phyloP scores from a whole-genome alignment of 805 yeast species.

The Candida loeiensis region DNA sequence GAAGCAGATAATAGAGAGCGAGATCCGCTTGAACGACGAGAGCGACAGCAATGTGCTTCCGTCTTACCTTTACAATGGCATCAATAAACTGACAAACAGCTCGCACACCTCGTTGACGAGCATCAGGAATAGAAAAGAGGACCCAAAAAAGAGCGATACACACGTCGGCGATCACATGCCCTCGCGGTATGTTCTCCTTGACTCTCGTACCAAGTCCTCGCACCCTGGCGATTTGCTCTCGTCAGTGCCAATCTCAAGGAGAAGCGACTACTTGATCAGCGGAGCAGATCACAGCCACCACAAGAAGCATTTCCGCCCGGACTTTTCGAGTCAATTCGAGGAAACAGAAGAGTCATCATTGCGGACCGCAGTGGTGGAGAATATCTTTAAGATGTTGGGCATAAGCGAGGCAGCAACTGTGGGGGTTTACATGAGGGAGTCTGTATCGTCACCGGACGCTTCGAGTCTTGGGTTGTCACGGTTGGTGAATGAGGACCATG shows the following conservation, averaged over 20 bases:
- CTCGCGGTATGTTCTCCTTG: slow-evolving; percentile 43
- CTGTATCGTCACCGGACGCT: slow-evolving; percentile 3
- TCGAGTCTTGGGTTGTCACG: slow-evolving; percentile 6
- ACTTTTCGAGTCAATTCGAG: slow-evolving; percentile 48
- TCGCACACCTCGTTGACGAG: slow-evolving; percentile 16
- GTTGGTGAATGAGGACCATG: slow-evolving; percentile 4
- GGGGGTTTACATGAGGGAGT: not conserved
- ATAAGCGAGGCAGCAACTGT: slow-evolving; percentile 41
- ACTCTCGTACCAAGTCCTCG: slow-evolving; percentile 48
- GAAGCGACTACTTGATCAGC: not conserved
- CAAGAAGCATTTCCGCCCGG: not conserved
- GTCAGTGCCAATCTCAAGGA: slow-evolving; percentile 65
- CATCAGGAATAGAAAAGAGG: too few species aligned
- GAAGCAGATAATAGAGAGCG: slow-evolving; percentile 74
- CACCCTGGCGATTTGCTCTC: slow-evolving; percentile 87
- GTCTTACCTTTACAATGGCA: slow-evolving; percentile 55
- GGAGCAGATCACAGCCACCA: not conserved
- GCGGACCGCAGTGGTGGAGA: slow-evolving; percentile 64
- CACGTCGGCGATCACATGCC: slow-evolving; percentile 13
- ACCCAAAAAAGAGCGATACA: not conserved
- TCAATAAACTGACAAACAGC: slow-evolving; percentile 28
- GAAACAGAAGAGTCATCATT: slow-evolving; percentile 69
- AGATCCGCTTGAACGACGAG: slow-evolving; percentile 48
- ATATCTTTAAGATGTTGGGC: slow-evolving; percentile 66
- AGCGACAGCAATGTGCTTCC: slow-evolving; percentile 44